Conservation (phyloP, 352 stramenopile species). For the Phytophthora foliorum region DNA sequence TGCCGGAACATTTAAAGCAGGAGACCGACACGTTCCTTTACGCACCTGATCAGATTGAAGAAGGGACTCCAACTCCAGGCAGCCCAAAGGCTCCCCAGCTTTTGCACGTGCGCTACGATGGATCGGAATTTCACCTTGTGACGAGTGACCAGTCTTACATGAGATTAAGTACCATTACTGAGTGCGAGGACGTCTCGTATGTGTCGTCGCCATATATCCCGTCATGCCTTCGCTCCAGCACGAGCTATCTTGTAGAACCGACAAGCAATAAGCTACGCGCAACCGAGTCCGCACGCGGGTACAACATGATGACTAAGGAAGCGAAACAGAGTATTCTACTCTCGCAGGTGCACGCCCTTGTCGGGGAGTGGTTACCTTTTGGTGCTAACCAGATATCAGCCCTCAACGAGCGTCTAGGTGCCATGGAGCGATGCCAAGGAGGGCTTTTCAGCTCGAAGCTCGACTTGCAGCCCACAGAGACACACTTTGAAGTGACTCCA, state of each 20-base stretch:
- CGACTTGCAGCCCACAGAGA: conserved; percentile 87
- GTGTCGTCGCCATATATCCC: conserved; percentile 98
- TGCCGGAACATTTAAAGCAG: conserved; percentile 81
- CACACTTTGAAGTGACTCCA: conserved; percentile 88
- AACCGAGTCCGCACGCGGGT: conserved; percentile 88
- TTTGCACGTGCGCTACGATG: conserved; percentile 66
- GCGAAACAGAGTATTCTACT: conserved; percentile 96
- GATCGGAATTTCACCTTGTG: conserved; percentile 77
- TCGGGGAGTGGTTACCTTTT: conserved; percentile 98
- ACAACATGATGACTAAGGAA: conserved; percentile 93
- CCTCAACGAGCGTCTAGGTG: conserved; percentile 96
- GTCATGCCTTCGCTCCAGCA: conserved; percentile 95
- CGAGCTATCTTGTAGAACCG: conserved; percentile 87
- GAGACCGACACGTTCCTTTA: conserved; percentile 67
- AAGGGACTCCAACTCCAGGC: not conserved
- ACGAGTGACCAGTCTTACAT: conserved; percentile 70
- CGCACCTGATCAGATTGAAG: conserved; percentile 30
- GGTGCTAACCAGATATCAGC: conserved; percentile 97
- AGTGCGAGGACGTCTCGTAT: conserved; percentile 98
- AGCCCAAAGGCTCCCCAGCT: conserved; percentile 33
- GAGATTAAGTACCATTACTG: conserved; percentile 94
- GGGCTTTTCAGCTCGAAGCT: conserved; percentile 97
- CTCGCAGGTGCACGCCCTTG: conserved; percentile 96
- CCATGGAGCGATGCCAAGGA: conserved; percentile 96
- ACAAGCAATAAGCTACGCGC: conserved; percentile 95